A percentile compares a stretch with the other conserved stretches of the same genome.
Conservation (phyloP, 2,329 filamentous ascomycete genomes). For the Reticulascus tulasneorum region DNA sequence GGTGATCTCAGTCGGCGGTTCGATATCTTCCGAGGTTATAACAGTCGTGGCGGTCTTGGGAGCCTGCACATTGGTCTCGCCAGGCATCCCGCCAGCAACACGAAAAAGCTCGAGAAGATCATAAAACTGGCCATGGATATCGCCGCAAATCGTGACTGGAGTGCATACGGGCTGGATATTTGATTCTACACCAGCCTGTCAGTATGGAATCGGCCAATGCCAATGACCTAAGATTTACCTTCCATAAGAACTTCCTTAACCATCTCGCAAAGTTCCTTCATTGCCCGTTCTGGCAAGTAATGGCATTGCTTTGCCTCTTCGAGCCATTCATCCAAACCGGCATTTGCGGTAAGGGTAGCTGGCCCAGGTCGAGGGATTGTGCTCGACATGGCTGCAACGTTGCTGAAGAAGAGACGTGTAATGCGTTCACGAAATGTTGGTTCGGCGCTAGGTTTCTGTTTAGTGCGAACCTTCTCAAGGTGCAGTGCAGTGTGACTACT, state of each 20-base stretch:
- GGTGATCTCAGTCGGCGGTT: conserved; percentile 84
- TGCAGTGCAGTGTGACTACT: too few relatives aligned
- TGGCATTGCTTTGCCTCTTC: conserved; percentile 96
- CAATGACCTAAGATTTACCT: conserved; percentile 46
- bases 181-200: conserved; percentile 60
- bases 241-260: conserved; percentile 99
- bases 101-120: conserved; percentile 95
- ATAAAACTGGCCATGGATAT: conserved; percentile 99
- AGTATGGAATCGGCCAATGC: conserved; percentile 3
- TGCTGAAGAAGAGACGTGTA: too few relatives aligned
- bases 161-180: conserved; percentile 98
- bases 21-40: conserved; percentile 87
- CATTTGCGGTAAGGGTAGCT: conserved; percentile 76
- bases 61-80: conserved; percentile 66
- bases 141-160: conserved; percentile 93
- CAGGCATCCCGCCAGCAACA: conserved; percentile 94
- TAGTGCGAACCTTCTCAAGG: too few relatives aligned
- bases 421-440: too few relatives aligned
- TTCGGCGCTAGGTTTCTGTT: too few relatives aligned
- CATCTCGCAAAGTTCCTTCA: conserved; percentile 98
- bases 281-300: conserved; percentile 90
- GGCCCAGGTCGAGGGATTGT: conserved; percentile 83
- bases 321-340: conserved; percentile 92
- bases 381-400: too few relatives aligned
- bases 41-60: conserved; percentile 67